phyloP scores from a whole-genome alignment of 768 basidiomycete genomes.

The Rhodotorula babjevae region DNA sequence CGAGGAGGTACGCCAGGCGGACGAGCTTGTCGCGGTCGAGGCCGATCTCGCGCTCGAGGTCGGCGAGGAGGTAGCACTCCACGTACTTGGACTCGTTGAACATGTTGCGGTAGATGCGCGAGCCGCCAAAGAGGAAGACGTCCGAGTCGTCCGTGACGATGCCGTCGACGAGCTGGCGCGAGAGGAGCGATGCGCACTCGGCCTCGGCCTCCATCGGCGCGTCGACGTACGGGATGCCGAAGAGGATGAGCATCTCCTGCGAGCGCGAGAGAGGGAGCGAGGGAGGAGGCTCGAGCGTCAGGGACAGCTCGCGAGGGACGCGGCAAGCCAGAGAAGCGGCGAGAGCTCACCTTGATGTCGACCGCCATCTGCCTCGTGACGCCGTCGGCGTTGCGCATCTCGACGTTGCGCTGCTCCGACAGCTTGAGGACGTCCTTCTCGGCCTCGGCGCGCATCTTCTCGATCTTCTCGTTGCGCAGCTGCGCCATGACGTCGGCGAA shows the following conservation, averaged over 20 bases:
- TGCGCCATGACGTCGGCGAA: slow-evolving; percentile 89
- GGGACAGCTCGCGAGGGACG: too few relatives aligned
- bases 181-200: slow-evolving; percentile 87
- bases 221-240: slow-evolving; percentile 96
- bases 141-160: slow-evolving; percentile 99
- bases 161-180: slow-evolving; percentile 82
- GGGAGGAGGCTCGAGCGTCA: too few relatives aligned
- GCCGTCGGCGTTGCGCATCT: slow-evolving; percentile 90
- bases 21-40: slow-evolving; percentile 80
- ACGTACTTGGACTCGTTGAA: slow-evolving; percentile 99
- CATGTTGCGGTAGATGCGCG: slow-evolving; percentile 98
- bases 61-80: slow-evolving; percentile 82
- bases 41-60: slow-evolving; percentile 80
- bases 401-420: slow-evolving; percentile 76
- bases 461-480: slow-evolving; percentile 78
- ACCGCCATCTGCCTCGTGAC: slow-evolving; percentile 90
- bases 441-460: slow-evolving; percentile 76
- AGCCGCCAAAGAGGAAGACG: slow-evolving; percentile 93
- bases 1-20: slow-evolving; percentile 84
- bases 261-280: neutral
- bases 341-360: slow-evolving; percentile 61
- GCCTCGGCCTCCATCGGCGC: slow-evolving; percentile 99
- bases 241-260: slow-evolving; percentile 82
- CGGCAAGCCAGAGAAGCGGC: slow-evolving; percentile 44
- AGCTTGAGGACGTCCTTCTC: slow-evolving; percentile 81